Evolutionary conservation across 164 flowering plant genomes (phyloP).

Genomic region (Nymphaea colorata): DNA sequence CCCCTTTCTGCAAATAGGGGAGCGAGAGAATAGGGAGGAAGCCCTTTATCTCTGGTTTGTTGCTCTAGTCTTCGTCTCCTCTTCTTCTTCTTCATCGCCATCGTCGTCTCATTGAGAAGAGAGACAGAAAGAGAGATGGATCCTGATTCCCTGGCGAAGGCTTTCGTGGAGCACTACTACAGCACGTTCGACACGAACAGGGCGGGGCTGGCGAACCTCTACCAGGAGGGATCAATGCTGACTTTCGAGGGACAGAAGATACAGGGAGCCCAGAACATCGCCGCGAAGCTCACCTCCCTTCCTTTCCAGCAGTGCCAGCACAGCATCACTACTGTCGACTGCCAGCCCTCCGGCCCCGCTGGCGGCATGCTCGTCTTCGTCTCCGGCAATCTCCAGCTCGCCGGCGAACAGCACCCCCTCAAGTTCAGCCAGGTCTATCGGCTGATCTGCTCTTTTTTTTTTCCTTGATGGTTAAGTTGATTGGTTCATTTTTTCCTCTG

Average conservation of each 20-base stretch:
- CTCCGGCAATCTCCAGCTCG: slow-evolving; percentile 69
- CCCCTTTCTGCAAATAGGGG: no score
- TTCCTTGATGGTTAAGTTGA: not conserved
- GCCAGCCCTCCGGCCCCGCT: slow-evolving; percentile 74
- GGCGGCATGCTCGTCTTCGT: slow-evolving; percentile 84
- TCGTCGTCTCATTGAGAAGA: not conserved
- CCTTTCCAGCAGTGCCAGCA: slow-evolving; percentile 86
- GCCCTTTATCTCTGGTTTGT: not conserved
- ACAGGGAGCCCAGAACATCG: slow-evolving; percentile 55
- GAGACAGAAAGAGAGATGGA: slow-evolving; percentile 34
- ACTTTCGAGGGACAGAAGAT: slow-evolving; percentile 86
- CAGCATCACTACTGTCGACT: slow-evolving; percentile 70
- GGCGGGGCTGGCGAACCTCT: slow-evolving; percentile 35
- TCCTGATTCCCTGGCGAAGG: slow-evolving; percentile 64
- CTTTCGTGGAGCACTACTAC: slow-evolving; percentile 91
- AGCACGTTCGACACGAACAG: slow-evolving; percentile 68
- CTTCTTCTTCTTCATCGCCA: not conserved
- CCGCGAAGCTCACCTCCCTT: slow-evolving; percentile 49
- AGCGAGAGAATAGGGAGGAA: no score
- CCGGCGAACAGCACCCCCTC: slow-evolving; percentile 78
- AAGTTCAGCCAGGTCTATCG: slow-evolving; percentile 71
- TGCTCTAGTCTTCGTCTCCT: not conserved
- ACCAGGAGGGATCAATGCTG: slow-evolving; percentile 73
- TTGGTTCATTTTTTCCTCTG: not conserved
- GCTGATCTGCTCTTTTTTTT: not conserved